These are phyloP conservation scores for Flaveria brownii DNA, from an alignment of 129 eudicot species.

Conservation along the genomic window DNA sequence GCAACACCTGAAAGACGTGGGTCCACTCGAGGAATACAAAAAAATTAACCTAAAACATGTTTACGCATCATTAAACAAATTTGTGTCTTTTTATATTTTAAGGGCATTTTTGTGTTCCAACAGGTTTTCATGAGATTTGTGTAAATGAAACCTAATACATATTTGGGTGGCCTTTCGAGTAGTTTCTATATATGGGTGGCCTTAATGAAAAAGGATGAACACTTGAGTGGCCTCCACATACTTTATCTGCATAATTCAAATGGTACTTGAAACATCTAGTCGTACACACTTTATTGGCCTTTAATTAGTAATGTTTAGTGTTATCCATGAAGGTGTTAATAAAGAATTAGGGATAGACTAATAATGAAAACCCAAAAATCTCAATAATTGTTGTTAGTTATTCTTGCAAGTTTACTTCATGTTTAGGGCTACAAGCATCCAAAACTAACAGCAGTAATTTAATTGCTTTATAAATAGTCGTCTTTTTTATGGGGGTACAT, in stretches of 20 bases:
- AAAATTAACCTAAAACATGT: not conserved
- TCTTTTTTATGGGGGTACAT: slow-evolving; percentile 99
- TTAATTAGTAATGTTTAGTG: not conserved
- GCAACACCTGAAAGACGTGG: slow-evolving; percentile 20
- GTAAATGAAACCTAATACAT: not conserved
- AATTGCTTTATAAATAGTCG: slow-evolving; percentile 49
- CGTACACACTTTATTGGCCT: slow-evolving; percentile 1
- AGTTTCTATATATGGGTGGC: not conserved
- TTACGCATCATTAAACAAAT: not conserved
- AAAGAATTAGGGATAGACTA: not conserved
- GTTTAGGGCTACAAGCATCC: not conserved
- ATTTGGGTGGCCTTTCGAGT: not conserved
- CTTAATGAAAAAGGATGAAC: not conserved
- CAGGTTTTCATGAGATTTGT: not conserved
- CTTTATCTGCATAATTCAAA: not conserved
- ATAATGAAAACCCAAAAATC: not conserved
- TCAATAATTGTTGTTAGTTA: not conserved
- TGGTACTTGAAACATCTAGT: not conserved
- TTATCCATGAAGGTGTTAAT: not conserved
- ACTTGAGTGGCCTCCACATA: not conserved
- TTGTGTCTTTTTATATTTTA: not conserved
- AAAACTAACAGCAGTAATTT: slow-evolving; percentile 9
- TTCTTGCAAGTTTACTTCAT: slow-evolving; percentile 24
- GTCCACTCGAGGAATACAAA: slow-evolving; percentile 2
- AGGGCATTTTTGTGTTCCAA: not conserved